Percentiles rank a stretch among this genome's conserved stretches.
Conservation (phyloP, 2,329 filamentous ascomycete species). For the Gnomoniopsis smithogilvyi region DNA sequence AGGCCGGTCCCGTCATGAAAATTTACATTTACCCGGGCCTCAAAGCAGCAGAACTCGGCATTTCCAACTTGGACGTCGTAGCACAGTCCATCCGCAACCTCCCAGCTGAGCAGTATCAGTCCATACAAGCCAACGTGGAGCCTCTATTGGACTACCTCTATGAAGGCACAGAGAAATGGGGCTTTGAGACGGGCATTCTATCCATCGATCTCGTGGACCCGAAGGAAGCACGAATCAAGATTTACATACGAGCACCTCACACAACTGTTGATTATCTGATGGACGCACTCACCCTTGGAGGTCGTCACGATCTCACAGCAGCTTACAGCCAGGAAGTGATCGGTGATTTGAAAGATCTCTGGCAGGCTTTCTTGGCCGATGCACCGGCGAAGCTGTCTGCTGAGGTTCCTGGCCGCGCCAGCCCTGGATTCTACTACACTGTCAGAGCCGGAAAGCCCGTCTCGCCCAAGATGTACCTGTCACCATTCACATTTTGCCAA, state of each 20-base stretch:
- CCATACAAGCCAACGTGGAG: slow-evolving; percentile 19
- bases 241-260: slow-evolving; percentile 22
- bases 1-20: slow-evolving; percentile 22
- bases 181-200: slow-evolving; percentile 24
- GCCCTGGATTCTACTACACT: slow-evolving; percentile 25
- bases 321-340: slow-evolving; percentile 18
- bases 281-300: slow-evolving; percentile 24
- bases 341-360: slow-evolving; percentile 22
- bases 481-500: slow-evolving; percentile 22
- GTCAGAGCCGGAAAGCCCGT: slow-evolving; percentile 21
- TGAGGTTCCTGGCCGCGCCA: slow-evolving; percentile 20
- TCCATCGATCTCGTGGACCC: slow-evolving; percentile 23
- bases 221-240: slow-evolving; percentile 22
- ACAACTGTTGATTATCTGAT: slow-evolving; percentile 23
- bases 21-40: slow-evolving; percentile 24
- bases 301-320: slow-evolving; percentile 14
- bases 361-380: slow-evolving; percentile 22
- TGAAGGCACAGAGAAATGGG: slow-evolving; percentile 20
- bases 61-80: slow-evolving; percentile 22
- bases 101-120: slow-evolving; percentile 19
- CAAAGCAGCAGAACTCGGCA: slow-evolving; percentile 22
- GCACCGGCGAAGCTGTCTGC: slow-evolving; percentile 20
- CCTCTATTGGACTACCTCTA: slow-evolving; percentile 22
- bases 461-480: slow-evolving; percentile 23
- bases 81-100: slow-evolving; percentile 21